Percentiles rank a stretch among this genome's conserved stretches.
These are phyloP conservation scores for Parathielavia hyrcaniae DNA, from an alignment of 495 filamentous ascomycete genomes.

Conservation along the genomic window DNA sequence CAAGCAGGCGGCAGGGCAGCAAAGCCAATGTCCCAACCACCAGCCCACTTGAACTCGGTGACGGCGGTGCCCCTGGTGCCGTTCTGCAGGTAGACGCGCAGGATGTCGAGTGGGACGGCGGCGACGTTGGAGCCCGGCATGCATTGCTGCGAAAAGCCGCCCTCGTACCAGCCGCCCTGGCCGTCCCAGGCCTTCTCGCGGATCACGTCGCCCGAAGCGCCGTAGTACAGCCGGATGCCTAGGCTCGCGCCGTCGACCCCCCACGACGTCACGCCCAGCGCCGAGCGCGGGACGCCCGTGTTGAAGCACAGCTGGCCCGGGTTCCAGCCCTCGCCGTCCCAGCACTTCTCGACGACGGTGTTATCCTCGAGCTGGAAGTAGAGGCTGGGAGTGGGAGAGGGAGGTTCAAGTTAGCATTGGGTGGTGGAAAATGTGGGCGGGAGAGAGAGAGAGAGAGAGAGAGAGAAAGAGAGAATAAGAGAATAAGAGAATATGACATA, in stretches of 20 bases:
- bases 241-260: not conserved
- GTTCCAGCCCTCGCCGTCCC: conserved; percentile 10
- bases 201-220: conserved; percentile 4
- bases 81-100: conserved; percentile 10
- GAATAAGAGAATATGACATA: not conserved
- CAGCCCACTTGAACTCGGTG: not conserved
- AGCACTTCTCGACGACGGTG: conserved; percentile 2
- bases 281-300: not conserved
- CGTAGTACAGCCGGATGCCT: conserved; percentile 5
- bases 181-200: conserved; percentile 3
- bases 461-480: not conserved
- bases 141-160: not conserved
- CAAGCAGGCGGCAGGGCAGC: no score
- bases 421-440: no score
- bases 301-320: conserved; percentile 2
- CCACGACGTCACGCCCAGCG: conserved; percentile 12
- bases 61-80: not conserved
- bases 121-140: conserved; percentile 5
- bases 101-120: not conserved
- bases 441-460: no score
- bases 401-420: no score
- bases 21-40: not conserved
- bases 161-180: conserved; percentile 2
- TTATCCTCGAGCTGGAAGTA: no score
- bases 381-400: no score